These are phyloP conservation scores for Phyllostachys edulis DNA, from an alignment of 176 grass and related monocot species.

Conservation along the genomic window DNA sequence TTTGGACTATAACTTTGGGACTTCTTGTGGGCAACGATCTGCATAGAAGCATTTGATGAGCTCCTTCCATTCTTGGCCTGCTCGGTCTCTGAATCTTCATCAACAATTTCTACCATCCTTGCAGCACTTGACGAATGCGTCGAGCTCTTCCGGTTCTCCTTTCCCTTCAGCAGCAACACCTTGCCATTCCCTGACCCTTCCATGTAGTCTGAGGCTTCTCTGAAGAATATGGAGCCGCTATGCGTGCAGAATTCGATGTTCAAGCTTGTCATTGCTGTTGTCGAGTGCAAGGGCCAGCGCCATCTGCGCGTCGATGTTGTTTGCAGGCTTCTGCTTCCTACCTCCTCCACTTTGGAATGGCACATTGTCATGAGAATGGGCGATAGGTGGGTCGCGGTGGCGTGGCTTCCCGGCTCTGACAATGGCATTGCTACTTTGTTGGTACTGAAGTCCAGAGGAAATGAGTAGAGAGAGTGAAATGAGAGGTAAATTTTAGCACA, in stretches of 20 bases:
- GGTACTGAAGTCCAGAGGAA: background rate
- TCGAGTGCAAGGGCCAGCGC: slow-evolving; percentile 85
- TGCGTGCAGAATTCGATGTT: slow-evolving; percentile 58
- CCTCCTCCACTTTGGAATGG: slow-evolving; percentile 52
- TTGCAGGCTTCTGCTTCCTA: slow-evolving; percentile 12
- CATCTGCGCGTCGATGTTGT: slow-evolving; percentile 62
- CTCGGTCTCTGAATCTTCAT: slow-evolving; percentile 30
- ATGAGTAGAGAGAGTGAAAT: background rate
- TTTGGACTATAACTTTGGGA: slow-evolving; percentile 30
- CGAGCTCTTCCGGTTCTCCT: slow-evolving; percentile 42
- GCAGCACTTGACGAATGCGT: background rate
- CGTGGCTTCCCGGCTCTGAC: slow-evolving; percentile 34
- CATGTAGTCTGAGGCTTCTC: slow-evolving; percentile 69
- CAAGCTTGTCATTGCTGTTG: slow-evolving; percentile 78
- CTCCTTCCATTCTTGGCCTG: slow-evolving; percentile 16
- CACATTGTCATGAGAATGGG: slow-evolving; percentile 53
- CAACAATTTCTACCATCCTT: slow-evolving; percentile 45
- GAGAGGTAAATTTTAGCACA: background rate
- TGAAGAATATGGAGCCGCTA: slow-evolving; percentile 50
- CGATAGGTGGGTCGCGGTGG: slow-evolving; percentile 3
- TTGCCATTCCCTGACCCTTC: slow-evolving; percentile 48
- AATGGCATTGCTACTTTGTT: slow-evolving; percentile 33
- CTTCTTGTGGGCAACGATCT: slow-evolving; percentile 46
- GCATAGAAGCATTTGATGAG: slow-evolving; percentile 33
- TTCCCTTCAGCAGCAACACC: slow-evolving; percentile 66